Base-by-base conservation (phyloP, 228 moss, liverwort and hornwort species). In the Sphagnum magellanicum region DNA sequence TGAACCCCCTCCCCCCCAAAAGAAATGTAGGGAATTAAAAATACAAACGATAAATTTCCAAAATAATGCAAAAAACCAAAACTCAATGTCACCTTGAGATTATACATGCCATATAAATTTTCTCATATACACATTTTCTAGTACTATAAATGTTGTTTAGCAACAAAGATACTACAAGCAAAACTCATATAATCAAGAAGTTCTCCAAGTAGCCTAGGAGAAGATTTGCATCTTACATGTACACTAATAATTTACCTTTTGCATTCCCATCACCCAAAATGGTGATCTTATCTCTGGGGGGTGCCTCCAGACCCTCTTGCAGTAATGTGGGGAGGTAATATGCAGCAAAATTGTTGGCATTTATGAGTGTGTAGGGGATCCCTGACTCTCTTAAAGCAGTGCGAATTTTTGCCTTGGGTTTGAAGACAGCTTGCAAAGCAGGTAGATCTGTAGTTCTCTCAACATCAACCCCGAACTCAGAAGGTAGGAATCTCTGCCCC, bases 401-500 rank as follows among this genome's bases (percentile, higher is more conserved):
- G 11, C 69, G 74, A 10, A 87, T 67, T 46, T 8, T 61, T 0
- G 16, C 15, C 65, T 83, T 83, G 50, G 5, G 1, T 50, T 50
- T 10, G 16, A 67, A 57, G 17, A 72, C 4, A 12, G 17, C 5
- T 2, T 66, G 60, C 6, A 51, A 4, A 0, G 6, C 59, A 51
- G 78, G 68, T 0, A 81, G 51, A 10, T 68, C 49, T 5, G 71
- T 51, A 4, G 74, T 0, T 14, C 68, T 71, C 49, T 81, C 81
- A 4, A 63, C 17, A 48, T 83, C 70, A 15, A 59, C 67, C 0
- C 77, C 81, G 16, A 79, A 83, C 51, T 87, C 87, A 4, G 83
- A 81, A 4, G 87, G 83, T 11, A 87, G 16, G 59, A 83, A 83
- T 68, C 83, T 81, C 81, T 87, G 75, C 50, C 48, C 10, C 50